Evolutionary conservation across 768 basidiomycete species (phyloP).

Genomic region (Termitomyces sp.): DNA sequence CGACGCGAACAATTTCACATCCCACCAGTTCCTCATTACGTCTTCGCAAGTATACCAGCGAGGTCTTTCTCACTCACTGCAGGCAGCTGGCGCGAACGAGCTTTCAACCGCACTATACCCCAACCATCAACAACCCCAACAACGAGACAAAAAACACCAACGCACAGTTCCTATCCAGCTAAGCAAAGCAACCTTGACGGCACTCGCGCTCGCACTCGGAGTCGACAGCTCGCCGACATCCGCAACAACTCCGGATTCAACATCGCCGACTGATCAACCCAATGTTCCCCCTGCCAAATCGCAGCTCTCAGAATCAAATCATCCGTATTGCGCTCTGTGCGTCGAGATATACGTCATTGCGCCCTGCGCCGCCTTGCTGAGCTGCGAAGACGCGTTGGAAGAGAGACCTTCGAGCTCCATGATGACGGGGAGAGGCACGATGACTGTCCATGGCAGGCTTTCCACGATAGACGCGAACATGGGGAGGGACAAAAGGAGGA

Average conservation of each 20-base stretch:
- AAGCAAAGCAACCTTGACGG: conserved; percentile 81
- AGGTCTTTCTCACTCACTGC: conserved; percentile 86
- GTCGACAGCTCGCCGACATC: no score
- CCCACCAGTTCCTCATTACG: neutral
- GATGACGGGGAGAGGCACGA: conserved; percentile 90
- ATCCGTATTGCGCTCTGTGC: conserved; percentile 83
- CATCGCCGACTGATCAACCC: conserved; percentile 79
- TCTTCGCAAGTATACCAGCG: conserved; percentile 49
- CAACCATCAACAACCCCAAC: conserved; percentile 1
- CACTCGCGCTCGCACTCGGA: no score
- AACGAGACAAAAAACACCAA: conserved; percentile 11
- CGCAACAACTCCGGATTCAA: conserved; percentile 38
- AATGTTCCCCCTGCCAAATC: conserved; percentile 91
- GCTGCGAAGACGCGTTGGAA: conserved; percentile 46
- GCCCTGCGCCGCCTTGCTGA: conserved; percentile 68
- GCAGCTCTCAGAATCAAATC: conserved; percentile 92
- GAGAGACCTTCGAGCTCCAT: conserved; percentile 96
- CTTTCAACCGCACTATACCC: conserved; percentile 79
- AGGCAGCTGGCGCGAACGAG: conserved; percentile 78
- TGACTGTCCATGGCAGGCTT: conserved; percentile 76
- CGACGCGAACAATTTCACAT: no score
- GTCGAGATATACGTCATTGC: conserved; percentile 74
- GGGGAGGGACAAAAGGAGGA: conserved; percentile 77
- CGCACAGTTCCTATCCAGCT: conserved; percentile 59
- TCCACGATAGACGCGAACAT: conserved; percentile 74